A percentile compares a stretch with the other conserved stretches of the same genome.
Conservation (phyloP, 305 asterid species). For the Fraxinus sp. region DNA sequence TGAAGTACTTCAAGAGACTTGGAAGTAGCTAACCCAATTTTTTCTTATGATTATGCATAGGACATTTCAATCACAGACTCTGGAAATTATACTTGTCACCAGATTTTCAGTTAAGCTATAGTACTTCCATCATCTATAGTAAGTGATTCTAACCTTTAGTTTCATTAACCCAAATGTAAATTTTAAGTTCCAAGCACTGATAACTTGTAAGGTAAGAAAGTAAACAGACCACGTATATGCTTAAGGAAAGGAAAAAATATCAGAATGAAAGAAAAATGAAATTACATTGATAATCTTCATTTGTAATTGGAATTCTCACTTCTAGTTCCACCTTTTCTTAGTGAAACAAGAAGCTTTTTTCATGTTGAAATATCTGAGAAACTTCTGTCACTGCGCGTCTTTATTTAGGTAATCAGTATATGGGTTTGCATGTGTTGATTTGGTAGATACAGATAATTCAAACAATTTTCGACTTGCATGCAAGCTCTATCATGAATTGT, state of each 20-base stretch:
- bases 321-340: neutral
- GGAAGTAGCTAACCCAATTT: neutral
- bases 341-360: neutral
- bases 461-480: neutral
- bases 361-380: neutral
- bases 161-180: neutral
- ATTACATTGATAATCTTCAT: neutral
- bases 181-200: neutral
- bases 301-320: neutral
- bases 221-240: neutral
- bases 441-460: neutral
- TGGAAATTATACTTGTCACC: neutral
- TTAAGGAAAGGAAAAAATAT: neutral
- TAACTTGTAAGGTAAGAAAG: neutral
- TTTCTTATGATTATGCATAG: neutral
- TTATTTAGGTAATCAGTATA: neutral
- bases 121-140: neutral
- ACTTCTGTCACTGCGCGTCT: neutral
- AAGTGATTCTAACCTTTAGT: neutral
- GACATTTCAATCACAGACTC: neutral
- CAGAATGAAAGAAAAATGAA: neutral
- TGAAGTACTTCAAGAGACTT: neutral
- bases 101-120: neutral
- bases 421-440: slow-evolving; percentile 1
- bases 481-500: neutral